These are phyloP conservation scores for Metschnikowia gruessii DNA, from an alignment of 805 yeast species.

Conservation along the genomic window DNA sequence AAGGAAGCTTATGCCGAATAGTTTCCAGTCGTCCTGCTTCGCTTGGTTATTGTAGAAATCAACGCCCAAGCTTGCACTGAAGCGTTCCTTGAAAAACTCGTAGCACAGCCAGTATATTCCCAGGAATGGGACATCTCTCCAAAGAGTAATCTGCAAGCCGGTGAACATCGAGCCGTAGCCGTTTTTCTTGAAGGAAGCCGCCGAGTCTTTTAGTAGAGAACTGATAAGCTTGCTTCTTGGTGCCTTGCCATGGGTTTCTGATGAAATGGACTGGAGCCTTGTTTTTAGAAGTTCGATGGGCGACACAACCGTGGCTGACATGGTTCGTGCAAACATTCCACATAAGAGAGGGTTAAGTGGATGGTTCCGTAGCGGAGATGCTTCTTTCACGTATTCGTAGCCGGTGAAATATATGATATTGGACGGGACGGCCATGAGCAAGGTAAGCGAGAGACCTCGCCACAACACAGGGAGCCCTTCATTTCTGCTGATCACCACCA, in stretches of 20 bases:
- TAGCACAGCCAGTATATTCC: slow-evolving; percentile 93
- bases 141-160: slow-evolving; percentile 82
- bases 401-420: slow-evolving; percentile 94
- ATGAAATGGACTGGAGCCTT: slow-evolving; percentile 83
- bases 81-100: slow-evolving; percentile 46
- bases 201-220: slow-evolving; percentile 53
- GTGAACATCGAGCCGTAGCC: slow-evolving; percentile 73
- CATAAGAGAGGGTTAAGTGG: slow-evolving; percentile 79
- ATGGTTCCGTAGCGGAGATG: slow-evolving; percentile 42
- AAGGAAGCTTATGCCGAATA: slow-evolving; percentile 63
- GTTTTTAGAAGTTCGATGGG: slow-evolving; percentile 89
- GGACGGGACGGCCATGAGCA: slow-evolving; percentile 88
- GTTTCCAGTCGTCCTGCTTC: slow-evolving; percentile 34
- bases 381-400: slow-evolving; percentile 79
- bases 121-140: slow-evolving; percentile 97
- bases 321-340: slow-evolving; percentile 77
- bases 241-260: slow-evolving; percentile 26
- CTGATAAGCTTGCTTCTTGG: slow-evolving; percentile 31
- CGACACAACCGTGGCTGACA: slow-evolving; percentile 82
- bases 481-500: slow-evolving; percentile 56
- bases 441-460: slow-evolving; percentile 82
- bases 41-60: slow-evolving; percentile 19
- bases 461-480: slow-evolving; percentile 82
- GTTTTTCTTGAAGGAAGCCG: slow-evolving; percentile 44
- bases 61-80: slow-evolving; percentile 23